Evolutionary conservation across 805 yeast species (phyloP).

Genomic region (Teunomyces tritomae): DNA sequence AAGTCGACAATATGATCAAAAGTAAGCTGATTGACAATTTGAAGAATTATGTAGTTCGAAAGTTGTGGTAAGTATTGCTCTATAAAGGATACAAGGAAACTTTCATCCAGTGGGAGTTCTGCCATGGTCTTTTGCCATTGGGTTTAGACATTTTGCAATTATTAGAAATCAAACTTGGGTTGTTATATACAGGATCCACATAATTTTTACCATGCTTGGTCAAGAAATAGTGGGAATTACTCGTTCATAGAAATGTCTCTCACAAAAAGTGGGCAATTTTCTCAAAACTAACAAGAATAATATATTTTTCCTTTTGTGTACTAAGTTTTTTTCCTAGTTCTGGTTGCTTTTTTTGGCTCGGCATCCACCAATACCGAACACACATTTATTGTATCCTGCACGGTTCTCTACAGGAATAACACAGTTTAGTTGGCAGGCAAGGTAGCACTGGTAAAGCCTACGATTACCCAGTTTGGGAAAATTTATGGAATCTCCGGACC

Average conservation of each 20-base stretch:
- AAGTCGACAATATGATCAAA: slow-evolving; percentile 22
- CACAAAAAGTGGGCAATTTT: too few relatives aligned
- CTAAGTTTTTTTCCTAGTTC: too few relatives aligned
- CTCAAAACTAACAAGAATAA: too few relatives aligned
- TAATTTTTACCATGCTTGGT: not conserved
- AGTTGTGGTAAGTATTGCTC: slow-evolving; percentile 12
- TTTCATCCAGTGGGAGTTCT: slow-evolving; percentile 1
- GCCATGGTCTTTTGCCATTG: not conserved
- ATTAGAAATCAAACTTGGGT: not conserved
- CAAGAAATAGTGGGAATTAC: not conserved
- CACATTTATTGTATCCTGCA: too few relatives aligned
- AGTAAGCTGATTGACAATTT: slow-evolving; percentile 17
- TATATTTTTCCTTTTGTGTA: too few relatives aligned
- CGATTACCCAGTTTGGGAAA: not conserved
- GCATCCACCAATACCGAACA: too few relatives aligned
- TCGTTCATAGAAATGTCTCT: too few relatives aligned
- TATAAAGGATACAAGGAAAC: slow-evolving; percentile 7
- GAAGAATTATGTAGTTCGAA: slow-evolving; percentile 22
- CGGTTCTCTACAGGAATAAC: too few relatives aligned
- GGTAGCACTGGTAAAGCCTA: too few relatives aligned
- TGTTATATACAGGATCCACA: not conserved
- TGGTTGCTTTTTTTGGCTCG: too few relatives aligned
- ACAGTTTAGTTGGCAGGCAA: too few relatives aligned
- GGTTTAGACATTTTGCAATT: not conserved
- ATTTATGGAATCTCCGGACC: not conserved